Conservation (phyloP, 768 basidiomycete species). For the Phlebiopsis gigantea region DNA sequence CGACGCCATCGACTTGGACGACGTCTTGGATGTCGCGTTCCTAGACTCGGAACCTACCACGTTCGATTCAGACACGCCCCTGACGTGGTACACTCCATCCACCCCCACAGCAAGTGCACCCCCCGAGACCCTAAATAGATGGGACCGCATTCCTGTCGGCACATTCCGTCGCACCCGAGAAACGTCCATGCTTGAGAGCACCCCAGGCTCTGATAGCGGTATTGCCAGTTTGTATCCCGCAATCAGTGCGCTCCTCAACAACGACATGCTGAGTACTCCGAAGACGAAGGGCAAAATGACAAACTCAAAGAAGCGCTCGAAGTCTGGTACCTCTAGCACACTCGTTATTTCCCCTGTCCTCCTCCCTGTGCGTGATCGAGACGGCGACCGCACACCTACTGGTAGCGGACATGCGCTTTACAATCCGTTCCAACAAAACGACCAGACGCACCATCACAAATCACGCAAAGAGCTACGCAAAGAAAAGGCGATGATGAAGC, state of each 20-base stretch:
- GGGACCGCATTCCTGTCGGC: conserved; percentile 70
- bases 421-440: conserved; percentile 23
- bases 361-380: conserved; percentile 46
- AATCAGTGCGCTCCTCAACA: conserved; percentile 28
- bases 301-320: conserved; percentile 4
- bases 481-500: conserved; percentile 61
- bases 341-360: conserved; percentile 46
- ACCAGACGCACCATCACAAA: conserved; percentile 29
- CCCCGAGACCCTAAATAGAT: conserved; percentile 50
- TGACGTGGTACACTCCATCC: conserved; percentile 1
- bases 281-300: conserved; percentile 7
- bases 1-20: conserved; percentile 61
- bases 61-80: conserved; percentile 1
- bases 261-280: conserved; percentile 12
- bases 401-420: conserved; percentile 17
- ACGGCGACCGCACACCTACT: conserved; percentile 55
- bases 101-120: conserved; percentile 31
- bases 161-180: conserved; percentile 65
- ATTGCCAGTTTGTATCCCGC: conserved; percentile 19
- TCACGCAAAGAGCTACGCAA: conserved; percentile 54
- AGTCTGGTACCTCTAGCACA: conserved; percentile 10
- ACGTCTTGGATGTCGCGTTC: conserved; percentile 73
- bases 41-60: conserved; percentile 44
- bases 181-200: conserved; percentile 19
- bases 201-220: conserved; percentile 33